Evolutionary conservation across 1,284 basidiomycete genomes (phyloP), one percentile per base, ranked within the genome.

Genomic region (Rhodofomes roseus): DNA sequence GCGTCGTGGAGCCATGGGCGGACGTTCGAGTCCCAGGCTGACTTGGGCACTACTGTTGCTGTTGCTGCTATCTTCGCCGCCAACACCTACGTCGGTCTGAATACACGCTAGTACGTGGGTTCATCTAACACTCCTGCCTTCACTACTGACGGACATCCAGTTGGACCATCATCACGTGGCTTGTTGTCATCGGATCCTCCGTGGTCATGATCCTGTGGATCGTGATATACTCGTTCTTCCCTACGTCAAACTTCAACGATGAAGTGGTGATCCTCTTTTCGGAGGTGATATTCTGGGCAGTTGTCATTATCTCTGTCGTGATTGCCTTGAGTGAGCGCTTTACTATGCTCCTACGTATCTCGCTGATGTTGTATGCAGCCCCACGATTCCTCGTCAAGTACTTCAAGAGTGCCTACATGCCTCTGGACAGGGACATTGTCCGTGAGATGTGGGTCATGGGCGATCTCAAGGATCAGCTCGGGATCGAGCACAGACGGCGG

Each of bases 11-110:
- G 16, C 31, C 18, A 85, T 59, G 93, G 92, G 16, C 86, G 77
- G 67, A 84, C 84, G 25, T 88, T 94, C 36, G 87, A 93, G 59
- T 88, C 87, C 20, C 76, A 97, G 20, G 82, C 89, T 48, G 94
- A 98, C 71, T 90, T 97, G 65, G 96, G 96, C n/a, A 96, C 95
- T 2, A 95, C 95, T 0, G 87, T 95, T 7, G 90, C 91, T 2
- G 90, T 93, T 23, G 83, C 91, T 14, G 93, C 93, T 4, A 95
- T 98, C 61, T 84, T 95, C 57, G 78, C 90, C 1, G 95, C 95
- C 4, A 98, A 98, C 71, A 78, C 84, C 46, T 96, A 89, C 69
- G 92, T 97, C 61, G 94, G 93, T 18, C 75, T 96, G 66, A 95
- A 93, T 73, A 95, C 88, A 22, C 79, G 89, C 61, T 96, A 96